Evolutionary conservation across 2,329 filamentous ascomycete species (phyloP).

Genomic region (Fusarium phyllophilum): DNA sequence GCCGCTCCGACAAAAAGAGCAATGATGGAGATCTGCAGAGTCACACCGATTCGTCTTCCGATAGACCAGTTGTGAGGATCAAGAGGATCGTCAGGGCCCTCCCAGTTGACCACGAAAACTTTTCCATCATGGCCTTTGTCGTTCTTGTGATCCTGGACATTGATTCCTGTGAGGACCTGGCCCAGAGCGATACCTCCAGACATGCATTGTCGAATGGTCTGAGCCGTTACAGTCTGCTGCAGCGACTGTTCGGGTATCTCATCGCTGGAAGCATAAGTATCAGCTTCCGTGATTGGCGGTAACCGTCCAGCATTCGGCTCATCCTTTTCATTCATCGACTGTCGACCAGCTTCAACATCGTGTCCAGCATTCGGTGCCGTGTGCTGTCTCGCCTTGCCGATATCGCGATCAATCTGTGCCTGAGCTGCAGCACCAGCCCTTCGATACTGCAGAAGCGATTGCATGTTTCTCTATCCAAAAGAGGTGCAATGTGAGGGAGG

Average conservation of each 20-base stretch:
- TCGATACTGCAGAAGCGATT: constrained; percentile 34
- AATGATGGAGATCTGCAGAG: constrained; percentile 57
- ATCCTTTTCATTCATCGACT: background rate
- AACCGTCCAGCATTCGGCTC: background rate
- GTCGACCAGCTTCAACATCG: background rate
- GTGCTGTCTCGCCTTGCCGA: constrained; percentile 9
- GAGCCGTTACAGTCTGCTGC: constrained; percentile 3
- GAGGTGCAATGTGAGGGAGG: background rate
- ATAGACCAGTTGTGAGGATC: constrained; percentile 59
- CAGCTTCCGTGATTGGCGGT: background rate
- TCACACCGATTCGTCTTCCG: constrained; percentile 50
- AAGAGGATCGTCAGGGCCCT: constrained; percentile 51
- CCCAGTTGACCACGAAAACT: constrained; percentile 48
- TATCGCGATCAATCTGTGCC: constrained; percentile 35
- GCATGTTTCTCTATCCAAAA: constrained; percentile 6
- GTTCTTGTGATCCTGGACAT: constrained; percentile 43
- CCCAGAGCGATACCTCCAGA: constrained; percentile 38
- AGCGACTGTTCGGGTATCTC: background rate
- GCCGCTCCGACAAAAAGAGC: constrained; percentile 62
- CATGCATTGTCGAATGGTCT: constrained; percentile 15
- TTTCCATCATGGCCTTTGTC: constrained; percentile 35
- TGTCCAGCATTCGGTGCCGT: background rate
- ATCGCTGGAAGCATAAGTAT: background rate
- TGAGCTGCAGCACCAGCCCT: constrained; percentile 33
- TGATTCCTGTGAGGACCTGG: constrained; percentile 45